Evolutionary conservation across 495 filamentous ascomycete species (phyloP).

Genomic region (Paragyromitra xinjiangensis): DNA sequence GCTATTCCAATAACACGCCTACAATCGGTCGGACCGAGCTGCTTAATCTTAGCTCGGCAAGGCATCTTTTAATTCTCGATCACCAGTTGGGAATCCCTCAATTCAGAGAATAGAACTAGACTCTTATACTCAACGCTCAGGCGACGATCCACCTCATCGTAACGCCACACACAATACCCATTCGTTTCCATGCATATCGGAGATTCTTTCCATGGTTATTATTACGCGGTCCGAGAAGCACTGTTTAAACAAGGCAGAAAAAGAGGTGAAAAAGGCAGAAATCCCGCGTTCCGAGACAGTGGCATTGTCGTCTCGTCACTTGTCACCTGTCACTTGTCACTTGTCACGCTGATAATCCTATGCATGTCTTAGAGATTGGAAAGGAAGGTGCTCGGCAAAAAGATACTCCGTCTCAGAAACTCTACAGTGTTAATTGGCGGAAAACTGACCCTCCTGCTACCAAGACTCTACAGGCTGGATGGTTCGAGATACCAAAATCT

Average conservation of each 20-base stretch:
- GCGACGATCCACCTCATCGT: neutral
- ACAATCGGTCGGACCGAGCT: neutral
- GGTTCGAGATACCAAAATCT: neutral
- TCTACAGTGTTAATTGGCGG: neutral
- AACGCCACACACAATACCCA: neutral
- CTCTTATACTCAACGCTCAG: neutral
- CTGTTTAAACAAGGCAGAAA: conserved; percentile 5
- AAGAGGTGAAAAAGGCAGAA: neutral
- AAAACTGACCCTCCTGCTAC: neutral
- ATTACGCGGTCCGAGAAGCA: neutral
- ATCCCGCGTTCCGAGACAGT: neutral
- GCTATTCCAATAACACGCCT: neutral
- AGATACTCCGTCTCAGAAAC: neutral
- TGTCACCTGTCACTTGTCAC: conserved; percentile 14
- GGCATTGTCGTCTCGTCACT: neutral
- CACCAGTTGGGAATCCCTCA: neutral
- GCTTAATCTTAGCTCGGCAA: neutral
- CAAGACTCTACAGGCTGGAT: neutral
- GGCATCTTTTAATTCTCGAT: neutral
- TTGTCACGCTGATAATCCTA: neutral
- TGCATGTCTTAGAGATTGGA: conserved; percentile 10
- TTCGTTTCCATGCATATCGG: neutral
- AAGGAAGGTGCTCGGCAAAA: neutral
- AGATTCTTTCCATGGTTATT: neutral
- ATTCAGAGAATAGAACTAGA: neutral